Evolutionary conservation across 176 grass and related monocot genomes (phyloP), one percentile per base, ranked within the genome.

Genomic region (Lolium perenne): DNA sequence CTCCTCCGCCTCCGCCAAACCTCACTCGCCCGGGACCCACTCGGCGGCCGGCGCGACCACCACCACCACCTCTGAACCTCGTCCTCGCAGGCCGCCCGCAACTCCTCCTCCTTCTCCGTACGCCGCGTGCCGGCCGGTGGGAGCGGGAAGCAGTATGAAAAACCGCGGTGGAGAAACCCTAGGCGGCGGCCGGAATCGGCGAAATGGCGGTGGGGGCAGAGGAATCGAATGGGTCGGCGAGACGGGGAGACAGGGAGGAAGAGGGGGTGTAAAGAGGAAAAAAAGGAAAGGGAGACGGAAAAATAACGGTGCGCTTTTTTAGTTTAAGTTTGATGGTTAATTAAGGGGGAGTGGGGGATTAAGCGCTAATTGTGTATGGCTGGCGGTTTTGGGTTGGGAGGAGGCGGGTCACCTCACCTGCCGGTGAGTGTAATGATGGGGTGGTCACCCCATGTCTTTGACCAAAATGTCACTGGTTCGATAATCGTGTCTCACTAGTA

Each of bases 401-500:
- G 72, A 12, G 60, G 60, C 43, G 16, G 84, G 38, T 86, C 82
- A 94, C 93, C 93, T 0, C 82, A 94, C 93, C 93, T 0, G 22
- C 87, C 78, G 85, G 87, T 94, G 85, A 86, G 54, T n/a, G 25
- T 6, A n/a, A 38, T 38, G 18, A 40, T 72, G 69, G 71, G 5
- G 8, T 1, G 48, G 74, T 76, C 15, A 76, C 53, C 32, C 32
- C 32, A 59, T 57, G 70, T 60, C 70, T 74, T 64, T 65, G 22
- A 38, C 10, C 40, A 17, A 43, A 43, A 43, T 53, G 16, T 23
- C 0, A 5, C 22, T 49, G 4, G 58, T 4, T 26, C 15, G 5
- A 38, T 59, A 35, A 57, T 78, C 20, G 10, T 59, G 76, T 22
- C 2, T 35, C 32, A 35, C 32, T 35, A 35, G 32, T 29, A 22